Conservation (phyloP, 192 early-diverging fungal genomes). For the Ambispora gerdemannii region DNA sequence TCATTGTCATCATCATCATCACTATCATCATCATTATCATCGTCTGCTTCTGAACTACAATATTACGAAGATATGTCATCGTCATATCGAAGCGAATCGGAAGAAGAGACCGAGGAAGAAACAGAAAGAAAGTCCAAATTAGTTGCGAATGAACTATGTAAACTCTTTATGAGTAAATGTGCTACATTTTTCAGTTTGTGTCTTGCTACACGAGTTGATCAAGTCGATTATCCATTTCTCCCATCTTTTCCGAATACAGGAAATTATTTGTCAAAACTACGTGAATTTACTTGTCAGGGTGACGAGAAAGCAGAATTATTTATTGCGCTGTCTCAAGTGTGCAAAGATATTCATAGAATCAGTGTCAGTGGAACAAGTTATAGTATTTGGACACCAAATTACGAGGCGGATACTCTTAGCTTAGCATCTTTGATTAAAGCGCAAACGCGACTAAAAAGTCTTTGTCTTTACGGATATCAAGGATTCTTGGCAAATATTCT, state of each 20-base stretch:
- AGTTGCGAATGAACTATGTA: slow-evolving; percentile 1
- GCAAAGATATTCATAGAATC: too few species aligned
- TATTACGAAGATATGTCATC: too few species aligned
- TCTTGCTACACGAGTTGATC: neutral
- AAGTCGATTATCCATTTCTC: neutral
- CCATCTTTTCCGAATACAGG: neutral
- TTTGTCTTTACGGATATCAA: slow-evolving; percentile 2
- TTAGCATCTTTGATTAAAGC: neutral
- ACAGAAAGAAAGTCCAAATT: neutral
- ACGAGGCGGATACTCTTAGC: neutral
- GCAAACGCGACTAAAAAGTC: neutral
- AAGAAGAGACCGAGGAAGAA: neutral
- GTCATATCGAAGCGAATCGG: slow-evolving; percentile 5
- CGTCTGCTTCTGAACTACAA: too few species aligned
- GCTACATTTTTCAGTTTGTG: neutral
- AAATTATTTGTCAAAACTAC: neutral
- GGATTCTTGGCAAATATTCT: neutral
- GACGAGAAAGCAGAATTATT: too few species aligned
- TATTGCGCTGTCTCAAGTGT: too few species aligned
- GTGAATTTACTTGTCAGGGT: too few species aligned
- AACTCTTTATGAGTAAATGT: neutral
- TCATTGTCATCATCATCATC: too few species aligned
- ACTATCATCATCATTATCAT: too few species aligned
- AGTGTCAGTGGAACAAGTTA: too few species aligned
- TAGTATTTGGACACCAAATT: neutral